phyloP scores from a whole-genome alignment of 768 basidiomycete species.

The Auriscalpium orientale region DNA sequence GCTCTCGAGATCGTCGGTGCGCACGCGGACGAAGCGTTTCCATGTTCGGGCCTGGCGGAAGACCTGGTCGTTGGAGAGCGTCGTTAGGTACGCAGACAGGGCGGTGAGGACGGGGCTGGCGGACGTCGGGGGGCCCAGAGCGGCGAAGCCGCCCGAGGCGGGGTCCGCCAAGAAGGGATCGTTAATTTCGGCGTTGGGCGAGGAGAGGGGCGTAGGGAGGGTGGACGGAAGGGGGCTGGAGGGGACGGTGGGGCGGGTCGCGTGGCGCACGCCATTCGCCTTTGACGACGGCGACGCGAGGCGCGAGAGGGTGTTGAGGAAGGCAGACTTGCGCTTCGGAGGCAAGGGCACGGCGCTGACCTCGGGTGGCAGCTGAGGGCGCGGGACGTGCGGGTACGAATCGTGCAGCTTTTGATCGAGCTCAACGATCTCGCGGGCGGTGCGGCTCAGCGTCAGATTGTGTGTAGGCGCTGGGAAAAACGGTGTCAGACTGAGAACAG shows the following conservation, averaged over 20 bases:
- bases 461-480: constrained; percentile 67
- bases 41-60: constrained; percentile 64
- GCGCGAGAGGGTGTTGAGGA: constrained; percentile 80
- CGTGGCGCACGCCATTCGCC: constrained; percentile 30
- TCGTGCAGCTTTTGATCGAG: constrained; percentile 77
- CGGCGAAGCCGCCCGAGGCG: constrained; percentile 6
- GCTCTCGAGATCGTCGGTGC: constrained; percentile 84
- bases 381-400: constrained; percentile 43
- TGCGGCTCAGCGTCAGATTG: constrained; percentile 80
- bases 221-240: constrained; percentile 20
- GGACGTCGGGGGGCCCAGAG: constrained; percentile 18
- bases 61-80: constrained; percentile 57
- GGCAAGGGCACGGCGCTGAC: constrained; percentile 44
- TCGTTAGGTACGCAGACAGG: constrained; percentile 75
- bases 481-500: constrained; percentile 9
- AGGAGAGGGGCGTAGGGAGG: constrained; percentile 36
- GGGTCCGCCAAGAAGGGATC: constrained; percentile 49
- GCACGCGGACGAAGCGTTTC: constrained; percentile 80
- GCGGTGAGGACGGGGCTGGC: constrained; percentile 36
- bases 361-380: constrained; percentile 60
- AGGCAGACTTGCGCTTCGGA: constrained; percentile 72
- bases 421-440: constrained; percentile 68
- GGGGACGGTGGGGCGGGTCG: constrained; percentile 21
- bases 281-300: constrained; percentile 67
- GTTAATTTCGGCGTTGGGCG: constrained; percentile 46